A percentile compares a stretch with the other conserved stretches of the same genome.
Conservation (phyloP, 768 basidiomycete genomes). For the Hygrocybe punicea region DNA sequence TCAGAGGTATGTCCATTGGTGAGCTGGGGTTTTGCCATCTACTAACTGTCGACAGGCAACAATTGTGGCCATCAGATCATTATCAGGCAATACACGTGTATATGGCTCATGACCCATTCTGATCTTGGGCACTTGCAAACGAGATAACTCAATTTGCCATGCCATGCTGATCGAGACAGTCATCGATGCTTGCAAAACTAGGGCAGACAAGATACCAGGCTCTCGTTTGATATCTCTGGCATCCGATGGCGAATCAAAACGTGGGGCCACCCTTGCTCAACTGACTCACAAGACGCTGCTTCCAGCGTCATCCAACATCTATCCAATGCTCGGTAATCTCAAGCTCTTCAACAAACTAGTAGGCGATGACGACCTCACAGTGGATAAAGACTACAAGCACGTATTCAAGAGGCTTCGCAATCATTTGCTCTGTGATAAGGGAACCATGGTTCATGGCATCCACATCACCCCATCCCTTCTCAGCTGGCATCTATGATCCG, state of each 20-base stretch:
- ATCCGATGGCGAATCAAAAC: slow-evolving; percentile 29
- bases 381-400: slow-evolving; percentile 37
- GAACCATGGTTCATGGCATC: slow-evolving; percentile 21
- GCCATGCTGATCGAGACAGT: not conserved
- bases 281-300: slow-evolving; percentile 19
- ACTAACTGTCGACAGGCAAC: not conserved
- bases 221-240: not conserved
- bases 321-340: slow-evolving; percentile 18
- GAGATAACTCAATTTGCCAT: too few species aligned
- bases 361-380: slow-evolving; percentile 33
- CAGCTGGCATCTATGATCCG: slow-evolving; percentile 17
- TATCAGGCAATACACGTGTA: slow-evolving; percentile 16
- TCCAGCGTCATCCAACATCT: slow-evolving; percentile 20
- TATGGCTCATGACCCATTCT: too few species aligned
- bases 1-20: slow-evolving; percentile 3
- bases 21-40: not conserved
- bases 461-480: slow-evolving; percentile 25
- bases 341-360: slow-evolving; percentile 28
- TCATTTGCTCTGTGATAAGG: slow-evolving; percentile 20
- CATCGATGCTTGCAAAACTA: not conserved
- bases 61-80: slow-evolving; percentile 21
- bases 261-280: slow-evolving; percentile 21
- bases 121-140: too few species aligned
- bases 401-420: slow-evolving; percentile 34
- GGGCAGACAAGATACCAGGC: not conserved